Evolutionary conservation across 116 monocot genomes (phyloP), one percentile per base, ranked within the genome.

Genomic region (Cymodocea nodosa): DNA sequence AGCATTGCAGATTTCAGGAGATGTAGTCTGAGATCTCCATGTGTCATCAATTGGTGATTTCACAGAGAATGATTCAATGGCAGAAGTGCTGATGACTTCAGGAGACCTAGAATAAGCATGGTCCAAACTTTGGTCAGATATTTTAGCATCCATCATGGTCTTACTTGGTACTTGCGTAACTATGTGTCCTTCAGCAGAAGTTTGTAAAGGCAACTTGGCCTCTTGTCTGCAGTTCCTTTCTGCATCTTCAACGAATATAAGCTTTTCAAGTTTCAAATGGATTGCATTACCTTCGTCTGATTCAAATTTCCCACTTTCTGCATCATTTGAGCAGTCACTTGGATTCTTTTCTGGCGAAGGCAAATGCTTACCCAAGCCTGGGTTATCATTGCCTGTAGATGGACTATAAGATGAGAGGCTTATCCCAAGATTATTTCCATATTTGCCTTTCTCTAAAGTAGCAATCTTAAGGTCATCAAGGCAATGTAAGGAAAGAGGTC

Each of bases 51-150:
- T 64, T 57, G 56, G 60, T 66, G 50, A 78, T 61, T 60, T 48
- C 23, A 72, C 65, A 30, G 65, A 63, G 11, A 78, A 71, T 54
- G 73, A 71, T 59, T 80, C 78, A 61, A 68, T 18, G 53, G 73
- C 62, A 37, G 69, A 57, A 65, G 22, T 23, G 62, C 53, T 57
- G 50, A 64, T 68, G 65, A 53, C 55, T 52, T 58, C 60, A 16
- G 11, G 8, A 39, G n/a, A 48, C 3, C 50, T 67, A 2, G 53
- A 24, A n/a, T 58, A 37, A 34, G 62, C 23, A 17, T 18, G 11
- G 20, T 39, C n/a, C 23, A 74, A 50, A 50, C 60, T 30, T 49
- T 63, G 68, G 22, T 50, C 62, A 58, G 57, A 68, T 68, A 55
- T 66, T 56, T 71, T 73, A 69, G 73, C 15, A 56, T 30, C 52